Conservation (phyloP, 768 basidiomycete genomes). For the Phylloporus sp. region DNA sequence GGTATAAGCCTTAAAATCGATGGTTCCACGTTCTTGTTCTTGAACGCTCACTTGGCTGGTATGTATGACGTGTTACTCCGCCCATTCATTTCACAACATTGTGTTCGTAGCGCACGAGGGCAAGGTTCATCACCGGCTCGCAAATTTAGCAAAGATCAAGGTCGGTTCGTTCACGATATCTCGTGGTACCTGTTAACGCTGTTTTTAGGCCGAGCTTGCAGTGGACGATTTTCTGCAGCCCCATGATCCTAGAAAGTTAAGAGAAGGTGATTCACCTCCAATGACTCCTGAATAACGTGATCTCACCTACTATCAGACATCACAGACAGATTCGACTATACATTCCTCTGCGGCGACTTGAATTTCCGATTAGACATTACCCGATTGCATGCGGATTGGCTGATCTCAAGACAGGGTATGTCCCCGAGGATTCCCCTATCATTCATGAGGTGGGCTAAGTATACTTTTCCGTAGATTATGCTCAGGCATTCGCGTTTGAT, state of each 20-base stretch:
- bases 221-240: constrained; percentile 72
- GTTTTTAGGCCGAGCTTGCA: constrained; percentile 57
- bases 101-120: constrained; percentile 62
- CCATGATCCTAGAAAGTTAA: constrained; percentile 57
- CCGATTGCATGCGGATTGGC: constrained; percentile 90
- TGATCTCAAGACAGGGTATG: constrained; percentile 73
- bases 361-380: constrained; percentile 90
- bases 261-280: constrained; percentile 54
- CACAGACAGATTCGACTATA: constrained; percentile 84
- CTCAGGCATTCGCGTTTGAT: constrained; percentile 85
- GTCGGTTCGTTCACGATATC: constrained; percentile 29
- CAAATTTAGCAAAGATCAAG: constrained; percentile 88
- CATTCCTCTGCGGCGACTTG: constrained; percentile 86
- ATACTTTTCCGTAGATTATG: constrained; percentile 51
- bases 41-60: constrained; percentile 91
- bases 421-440: not conserved
- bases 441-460: constrained; percentile 6
- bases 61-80: constrained; percentile 7
- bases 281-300: not conserved
- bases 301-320: constrained; percentile 43
- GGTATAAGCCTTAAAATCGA: constrained; percentile 84
- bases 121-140: constrained; percentile 70
- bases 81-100: not conserved
- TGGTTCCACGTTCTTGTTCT: constrained; percentile 78
- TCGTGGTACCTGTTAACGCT: constrained; percentile 2